These are phyloP conservation scores for Rhynchosporium agropyri DNA, from an alignment of 2,329 filamentous ascomycete species.

Conservation along the genomic window DNA sequence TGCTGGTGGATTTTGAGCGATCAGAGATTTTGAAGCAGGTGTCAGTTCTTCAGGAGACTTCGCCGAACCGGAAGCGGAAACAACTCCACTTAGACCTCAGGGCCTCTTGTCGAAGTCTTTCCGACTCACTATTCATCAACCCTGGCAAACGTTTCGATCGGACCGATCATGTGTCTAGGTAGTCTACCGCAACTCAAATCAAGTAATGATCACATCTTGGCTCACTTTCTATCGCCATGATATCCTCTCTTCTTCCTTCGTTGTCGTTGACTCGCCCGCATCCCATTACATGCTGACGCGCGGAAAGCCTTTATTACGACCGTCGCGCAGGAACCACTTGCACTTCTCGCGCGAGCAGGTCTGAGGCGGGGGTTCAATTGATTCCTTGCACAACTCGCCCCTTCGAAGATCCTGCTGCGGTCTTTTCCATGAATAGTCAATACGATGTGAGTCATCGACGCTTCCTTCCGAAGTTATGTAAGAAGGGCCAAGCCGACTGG, in stretches of 20 bases:
- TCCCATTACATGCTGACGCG: not conserved
- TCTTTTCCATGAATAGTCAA: not conserved
- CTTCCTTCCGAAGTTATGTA: not conserved
- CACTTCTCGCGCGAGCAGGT: too few relatives aligned
- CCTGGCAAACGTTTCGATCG: not conserved
- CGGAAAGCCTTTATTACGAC: slow-evolving; percentile 4
- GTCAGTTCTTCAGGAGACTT: slow-evolving; percentile 23
- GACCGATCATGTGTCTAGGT: not conserved
- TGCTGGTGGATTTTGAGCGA: slow-evolving; percentile 33
- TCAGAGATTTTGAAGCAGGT: slow-evolving; percentile 27
- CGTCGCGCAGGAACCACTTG: not conserved
- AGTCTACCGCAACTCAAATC: slow-evolving; percentile 1
- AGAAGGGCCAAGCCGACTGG: slow-evolving; percentile 3
- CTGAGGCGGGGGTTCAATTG: too few relatives aligned
- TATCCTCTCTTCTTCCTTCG: not conserved
- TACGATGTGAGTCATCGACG: not conserved
- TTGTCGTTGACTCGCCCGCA: slow-evolving; percentile 1
- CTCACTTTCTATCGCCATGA: slow-evolving; percentile 4
- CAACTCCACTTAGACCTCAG: not conserved
- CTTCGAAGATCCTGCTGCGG: not conserved
- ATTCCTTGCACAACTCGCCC: too few relatives aligned
- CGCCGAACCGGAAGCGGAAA: slow-evolving; percentile 22
- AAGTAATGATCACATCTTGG: slow-evolving; percentile 1
- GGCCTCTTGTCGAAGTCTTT: not conserved
- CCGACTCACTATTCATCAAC: slow-evolving; percentile 2